Base-by-base conservation (phyloP, 2,329 filamentous ascomycete species). In the Sporothrix brasiliensis region DNA sequence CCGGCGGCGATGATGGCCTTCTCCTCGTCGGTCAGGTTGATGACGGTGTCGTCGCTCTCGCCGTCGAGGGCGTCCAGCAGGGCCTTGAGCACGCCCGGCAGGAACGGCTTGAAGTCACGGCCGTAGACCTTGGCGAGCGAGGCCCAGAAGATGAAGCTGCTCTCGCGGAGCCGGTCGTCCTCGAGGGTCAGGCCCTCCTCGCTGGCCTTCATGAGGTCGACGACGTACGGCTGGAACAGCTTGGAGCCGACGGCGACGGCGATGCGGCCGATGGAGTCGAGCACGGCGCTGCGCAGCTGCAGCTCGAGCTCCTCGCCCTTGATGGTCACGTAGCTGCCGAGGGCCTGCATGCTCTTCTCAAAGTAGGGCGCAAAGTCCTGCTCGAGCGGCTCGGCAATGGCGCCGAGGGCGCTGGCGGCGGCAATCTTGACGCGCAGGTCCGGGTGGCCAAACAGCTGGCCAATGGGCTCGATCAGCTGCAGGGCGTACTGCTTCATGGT, bases 131-230 rank as follows among this genome's bases (percentile, higher is more conserved):
- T 96, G 73, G 94, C 91, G 78, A 99, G 89, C 53, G 92, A 93
- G 74, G 92, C 93, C 94, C 95, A 99, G 69, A 99, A 86, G 73
- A 98, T 96, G 82, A 97, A 99, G 79, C 93, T 97, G 73, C 93
- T 97, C 84, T 99, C 95, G 80, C 93, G 92, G 67, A 98, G 88
- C 70, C 94, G 88, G 54, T 94, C 92, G 82, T 97, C 94, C 76
- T 93, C 94, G 2, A 99, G 89, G 75, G 91, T 85, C 2, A 98
- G 86, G 69, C 92, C 94, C 80, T 97, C 94, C 81, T 97, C 94
- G 75, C 92, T 97, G 16, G 94, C 91, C 76, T 90, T 87, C 92
- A 99, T 97, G 71, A 98, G 85, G 54, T 93, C 92, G 77, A 91
- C 86, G 49, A 98, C 94, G 78, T 94, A 98, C 16, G 92, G 92